phyloP scores from a whole-genome alignment of 805 yeast species.

The Candida oleophila region DNA sequence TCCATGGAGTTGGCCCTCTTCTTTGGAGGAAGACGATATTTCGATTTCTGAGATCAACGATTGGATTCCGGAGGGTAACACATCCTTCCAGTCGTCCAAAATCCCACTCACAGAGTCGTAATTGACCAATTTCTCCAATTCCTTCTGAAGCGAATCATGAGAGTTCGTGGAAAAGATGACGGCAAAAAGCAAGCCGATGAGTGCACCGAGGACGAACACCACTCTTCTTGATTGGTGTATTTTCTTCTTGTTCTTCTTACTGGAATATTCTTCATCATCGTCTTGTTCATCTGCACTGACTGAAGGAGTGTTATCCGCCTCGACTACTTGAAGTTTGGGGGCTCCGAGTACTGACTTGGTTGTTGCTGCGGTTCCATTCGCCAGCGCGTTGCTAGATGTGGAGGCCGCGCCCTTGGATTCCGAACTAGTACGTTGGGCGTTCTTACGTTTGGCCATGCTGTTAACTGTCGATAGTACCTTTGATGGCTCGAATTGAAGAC shows the following conservation, averaged over 20 bases:
- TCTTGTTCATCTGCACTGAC: neutral
- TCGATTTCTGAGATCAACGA: slow-evolving; percentile 59
- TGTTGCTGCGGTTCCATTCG: neutral
- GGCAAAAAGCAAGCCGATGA: slow-evolving; percentile 67
- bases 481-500: too few species aligned
- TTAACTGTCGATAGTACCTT: too few species aligned
- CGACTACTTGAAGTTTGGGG: neutral
- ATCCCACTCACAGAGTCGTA: slow-evolving; percentile 59
- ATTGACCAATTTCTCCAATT: slow-evolving; percentile 48
- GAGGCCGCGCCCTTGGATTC: neutral
- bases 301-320: neutral
- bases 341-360: neutral
- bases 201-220: slow-evolving; percentile 67
- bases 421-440: neutral
- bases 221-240: slow-evolving; percentile 54
- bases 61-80: slow-evolving; percentile 65
- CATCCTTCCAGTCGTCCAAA: slow-evolving; percentile 71
- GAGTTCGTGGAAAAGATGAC: slow-evolving; percentile 49
- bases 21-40: slow-evolving; percentile 25
- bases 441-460: neutral
- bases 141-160: slow-evolving; percentile 41
- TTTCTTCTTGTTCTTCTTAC: slow-evolving; percentile 1
- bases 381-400: neutral
- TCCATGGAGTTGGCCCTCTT: slow-evolving; percentile 37
- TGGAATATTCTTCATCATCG: neutral